A percentile compares a stretch with the other conserved stretches of the same genome.
Conservation (phyloP, 2,329 filamentous ascomycete genomes). For the Microsporum audouinii region DNA sequence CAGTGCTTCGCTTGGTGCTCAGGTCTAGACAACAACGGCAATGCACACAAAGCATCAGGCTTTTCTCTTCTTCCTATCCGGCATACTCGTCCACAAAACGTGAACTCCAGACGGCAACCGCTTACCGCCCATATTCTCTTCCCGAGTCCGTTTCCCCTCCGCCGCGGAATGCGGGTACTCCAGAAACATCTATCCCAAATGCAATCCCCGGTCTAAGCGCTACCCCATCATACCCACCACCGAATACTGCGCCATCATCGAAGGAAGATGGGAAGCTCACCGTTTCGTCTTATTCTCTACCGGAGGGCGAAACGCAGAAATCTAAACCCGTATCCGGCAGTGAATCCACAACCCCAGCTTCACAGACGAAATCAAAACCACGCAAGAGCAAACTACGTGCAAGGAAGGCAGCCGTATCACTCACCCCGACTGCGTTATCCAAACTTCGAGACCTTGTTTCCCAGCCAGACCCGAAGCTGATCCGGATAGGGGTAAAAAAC, state of each 20-base stretch:
- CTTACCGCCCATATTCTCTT: slow-evolving; percentile 51
- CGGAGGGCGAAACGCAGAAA: slow-evolving; percentile 58
- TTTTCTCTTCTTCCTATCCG: slow-evolving; percentile 38
- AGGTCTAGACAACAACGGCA: slow-evolving; percentile 19
- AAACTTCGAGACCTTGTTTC: slow-evolving; percentile 68
- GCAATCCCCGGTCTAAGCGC: slow-evolving; percentile 39
- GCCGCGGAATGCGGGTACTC: slow-evolving; percentile 47
- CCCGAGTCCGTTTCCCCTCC: slow-evolving; percentile 42
- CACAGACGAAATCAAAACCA: slow-evolving; percentile 39
- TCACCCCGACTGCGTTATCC: slow-evolving; percentile 67
- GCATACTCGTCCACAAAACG: slow-evolving; percentile 43
- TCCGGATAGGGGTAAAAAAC: slow-evolving; percentile 88
- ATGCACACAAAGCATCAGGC: slow-evolving; percentile 33
- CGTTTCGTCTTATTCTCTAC: slow-evolving; percentile 37
- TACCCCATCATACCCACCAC: slow-evolving; percentile 33
- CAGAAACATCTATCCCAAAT: slow-evolving; percentile 51
- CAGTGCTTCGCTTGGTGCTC: slow-evolving; percentile 30
- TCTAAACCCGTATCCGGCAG: slow-evolving; percentile 38
- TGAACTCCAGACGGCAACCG: slow-evolving; percentile 54
- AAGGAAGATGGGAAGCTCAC: slow-evolving; percentile 17
- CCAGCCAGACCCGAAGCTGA: slow-evolving; percentile 80
- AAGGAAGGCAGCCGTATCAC: slow-evolving; percentile 81
- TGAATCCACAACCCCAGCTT: slow-evolving; percentile 20
- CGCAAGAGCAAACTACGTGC: slow-evolving; percentile 59
- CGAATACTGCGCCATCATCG: background rate